phyloP scores from a whole-genome alignment of 305 asterid genomes.

The Solanum hybrid region DNA sequence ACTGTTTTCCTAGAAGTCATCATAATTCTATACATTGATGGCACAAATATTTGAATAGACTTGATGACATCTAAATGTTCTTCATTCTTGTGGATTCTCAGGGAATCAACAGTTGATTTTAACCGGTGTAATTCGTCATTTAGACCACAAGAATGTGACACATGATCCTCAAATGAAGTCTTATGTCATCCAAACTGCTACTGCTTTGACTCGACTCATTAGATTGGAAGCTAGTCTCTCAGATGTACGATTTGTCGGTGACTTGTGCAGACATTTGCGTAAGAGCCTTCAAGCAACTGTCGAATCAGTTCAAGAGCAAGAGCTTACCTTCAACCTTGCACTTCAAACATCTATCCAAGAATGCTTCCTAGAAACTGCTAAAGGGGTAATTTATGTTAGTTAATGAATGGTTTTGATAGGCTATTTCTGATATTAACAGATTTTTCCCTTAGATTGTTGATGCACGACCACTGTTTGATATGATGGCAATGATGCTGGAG shows the following conservation, averaged over 20 bases:
- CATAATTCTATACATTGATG: not conserved
- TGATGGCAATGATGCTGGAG: constrained; percentile 89
- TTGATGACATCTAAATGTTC: not conserved
- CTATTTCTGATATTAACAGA: not conserved
- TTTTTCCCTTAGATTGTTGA: constrained; percentile 55
- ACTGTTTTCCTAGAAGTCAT: not conserved
- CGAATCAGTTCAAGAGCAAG: constrained; percentile 64
- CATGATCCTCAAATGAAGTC: constrained; percentile 74
- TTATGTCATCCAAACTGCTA: constrained; percentile 59
- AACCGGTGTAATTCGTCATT: constrained; percentile 78
- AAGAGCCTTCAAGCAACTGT: constrained; percentile 86
- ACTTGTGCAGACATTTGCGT: constrained; percentile 87
- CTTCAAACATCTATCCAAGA: constrained; percentile 74
- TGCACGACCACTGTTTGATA: constrained; percentile 75
- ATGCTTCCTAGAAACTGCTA: constrained; percentile 79
- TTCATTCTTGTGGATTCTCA: constrained; percentile 20
- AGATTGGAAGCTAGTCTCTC: constrained; percentile 53
- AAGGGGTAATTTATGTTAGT: constrained; percentile 61
- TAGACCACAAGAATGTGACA: constrained; percentile 82
- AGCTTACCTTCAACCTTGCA: constrained; percentile 41
- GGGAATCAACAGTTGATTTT: constrained; percentile 65
- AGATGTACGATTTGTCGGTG: constrained; percentile 75
- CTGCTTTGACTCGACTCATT: constrained; percentile 72
- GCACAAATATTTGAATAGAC: not conserved
- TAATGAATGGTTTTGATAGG: not conserved